Conservation (phyloP, 345 rosid species). For the Laguncularia racemosa region DNA sequence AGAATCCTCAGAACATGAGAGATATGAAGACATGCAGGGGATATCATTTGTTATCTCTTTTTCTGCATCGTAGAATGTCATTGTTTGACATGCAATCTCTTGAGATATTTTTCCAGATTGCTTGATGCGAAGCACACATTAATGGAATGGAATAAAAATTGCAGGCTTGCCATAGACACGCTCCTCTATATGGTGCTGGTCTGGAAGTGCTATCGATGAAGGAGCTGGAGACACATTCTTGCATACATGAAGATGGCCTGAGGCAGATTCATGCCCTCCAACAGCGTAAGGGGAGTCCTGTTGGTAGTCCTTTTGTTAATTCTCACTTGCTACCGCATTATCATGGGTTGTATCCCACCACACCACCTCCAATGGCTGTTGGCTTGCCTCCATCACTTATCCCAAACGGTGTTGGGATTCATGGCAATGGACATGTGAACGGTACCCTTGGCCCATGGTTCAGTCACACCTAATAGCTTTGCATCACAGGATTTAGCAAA, state of each 20-base stretch:
- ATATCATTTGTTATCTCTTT: slow-evolving; percentile 92
- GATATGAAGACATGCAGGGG: slow-evolving; percentile 98
- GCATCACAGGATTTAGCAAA: neutral
- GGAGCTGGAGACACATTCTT: slow-evolving; percentile 80
- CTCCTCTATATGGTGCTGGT: slow-evolving; percentile 94
- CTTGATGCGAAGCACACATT: no score
- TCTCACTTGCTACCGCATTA: slow-evolving; percentile 48
- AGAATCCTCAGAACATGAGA: slow-evolving; percentile 85
- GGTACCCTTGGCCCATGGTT: slow-evolving; percentile 83
- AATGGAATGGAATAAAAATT: no score
- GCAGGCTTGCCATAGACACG: no score
- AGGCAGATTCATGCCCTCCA: slow-evolving; percentile 76
- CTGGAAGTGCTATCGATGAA: slow-evolving; percentile 83
- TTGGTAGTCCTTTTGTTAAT: slow-evolving; percentile 57
- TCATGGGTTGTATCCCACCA: slow-evolving; percentile 62
- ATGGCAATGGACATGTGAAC: slow-evolving; percentile 73
- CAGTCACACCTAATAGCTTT: slow-evolving; percentile 37
- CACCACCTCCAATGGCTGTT: slow-evolving; percentile 62
- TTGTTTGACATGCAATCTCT: slow-evolving; percentile 97
- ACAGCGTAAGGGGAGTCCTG: slow-evolving; percentile 71
- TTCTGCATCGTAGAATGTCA: slow-evolving; percentile 81
- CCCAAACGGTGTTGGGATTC: slow-evolving; percentile 71
- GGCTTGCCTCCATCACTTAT: slow-evolving; percentile 59
- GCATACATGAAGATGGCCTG: slow-evolving; percentile 93
- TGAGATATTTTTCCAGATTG: no score